A percentile compares a stretch with the other conserved stretches of the same genome.
phyloP scores from a whole-genome alignment of 108 stramenopile genomes.

The Skeletonema marinoi region DNA sequence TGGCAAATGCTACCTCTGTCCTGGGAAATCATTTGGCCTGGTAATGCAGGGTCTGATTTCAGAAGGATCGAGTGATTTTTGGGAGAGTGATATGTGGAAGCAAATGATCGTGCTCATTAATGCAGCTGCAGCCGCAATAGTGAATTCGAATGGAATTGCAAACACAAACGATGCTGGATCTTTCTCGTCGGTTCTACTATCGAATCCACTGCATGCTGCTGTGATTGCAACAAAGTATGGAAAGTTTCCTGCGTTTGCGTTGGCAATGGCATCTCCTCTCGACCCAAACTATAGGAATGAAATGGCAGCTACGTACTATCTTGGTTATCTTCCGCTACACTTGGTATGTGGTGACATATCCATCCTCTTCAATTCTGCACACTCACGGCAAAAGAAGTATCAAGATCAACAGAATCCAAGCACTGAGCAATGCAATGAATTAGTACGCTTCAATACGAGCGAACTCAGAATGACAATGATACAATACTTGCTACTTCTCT shows the following conservation, averaged over 20 bases:
- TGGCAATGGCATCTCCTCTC: neutral
- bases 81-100: conserved; percentile 13
- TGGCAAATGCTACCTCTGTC: neutral
- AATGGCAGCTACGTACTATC: conserved; percentile 3
- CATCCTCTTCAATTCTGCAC: neutral
- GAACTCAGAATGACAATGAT: conserved; percentile 6
- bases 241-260: conserved; percentile 31
- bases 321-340: conserved; percentile 37
- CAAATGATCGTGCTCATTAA: conserved; percentile 1
- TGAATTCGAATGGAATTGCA: neutral
- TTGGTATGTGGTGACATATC: conserved; percentile 24
- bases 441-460: conserved; percentile 15
- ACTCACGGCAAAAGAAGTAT: neutral
- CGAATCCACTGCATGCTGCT: conserved; percentile 22
- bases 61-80: neutral
- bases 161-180: neutral
- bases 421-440: neutral
- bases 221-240: conserved; percentile 30
- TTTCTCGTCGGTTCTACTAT: neutral
- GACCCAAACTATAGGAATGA: conserved; percentile 3
- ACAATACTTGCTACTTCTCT: conserved; percentile 15
- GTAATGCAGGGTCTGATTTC: conserved; percentile 4
- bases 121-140: neutral
- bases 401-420: neutral
- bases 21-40: neutral